phyloP scores from a whole-genome alignment of 345 rosid genomes.

The Brassica rapa region DNA sequence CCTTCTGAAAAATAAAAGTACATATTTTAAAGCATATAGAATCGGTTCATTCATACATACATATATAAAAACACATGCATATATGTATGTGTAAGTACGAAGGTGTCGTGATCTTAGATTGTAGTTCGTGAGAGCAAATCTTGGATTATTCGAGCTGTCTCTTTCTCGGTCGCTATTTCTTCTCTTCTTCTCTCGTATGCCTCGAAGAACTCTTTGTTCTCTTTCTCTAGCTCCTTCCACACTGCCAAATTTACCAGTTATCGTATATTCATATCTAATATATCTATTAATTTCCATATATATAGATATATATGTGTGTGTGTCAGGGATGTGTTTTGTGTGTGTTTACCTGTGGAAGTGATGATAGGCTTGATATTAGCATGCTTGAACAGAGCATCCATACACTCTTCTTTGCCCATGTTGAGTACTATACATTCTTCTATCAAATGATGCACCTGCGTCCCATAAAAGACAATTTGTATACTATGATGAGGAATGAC shows the following conservation, averaged over 20 bases:
- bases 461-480: background rate
- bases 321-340: background rate
- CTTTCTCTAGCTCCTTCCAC: constrained; percentile 93
- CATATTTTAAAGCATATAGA: background rate
- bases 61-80: constrained; percentile 4
- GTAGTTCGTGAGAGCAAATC: constrained; percentile 38
- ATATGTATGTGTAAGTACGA: constrained; percentile 6
- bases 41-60: background rate
- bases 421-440: constrained; percentile 87
- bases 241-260: constrained; percentile 46
- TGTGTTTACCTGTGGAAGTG: constrained; percentile 70
- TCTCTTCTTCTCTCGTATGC: constrained; percentile 51
- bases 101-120: constrained; percentile 32
- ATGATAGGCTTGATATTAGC: constrained; percentile 82
- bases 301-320: background rate
- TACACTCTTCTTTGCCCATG: constrained; percentile 91
- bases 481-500: background rate
- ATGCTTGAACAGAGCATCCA: constrained; percentile 85
- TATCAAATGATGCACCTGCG: constrained; percentile 88
- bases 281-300: background rate
- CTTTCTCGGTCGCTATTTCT: constrained; percentile 42
- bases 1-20: constrained; percentile 4
- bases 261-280: background rate
- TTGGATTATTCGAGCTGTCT: constrained; percentile 49
- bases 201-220: constrained; percentile 87